Evolutionary conservation across 495 filamentous ascomycete genomes (phyloP), one percentile per base, ranked within the genome.

Genomic region (Terfezia claveryi): DNA sequence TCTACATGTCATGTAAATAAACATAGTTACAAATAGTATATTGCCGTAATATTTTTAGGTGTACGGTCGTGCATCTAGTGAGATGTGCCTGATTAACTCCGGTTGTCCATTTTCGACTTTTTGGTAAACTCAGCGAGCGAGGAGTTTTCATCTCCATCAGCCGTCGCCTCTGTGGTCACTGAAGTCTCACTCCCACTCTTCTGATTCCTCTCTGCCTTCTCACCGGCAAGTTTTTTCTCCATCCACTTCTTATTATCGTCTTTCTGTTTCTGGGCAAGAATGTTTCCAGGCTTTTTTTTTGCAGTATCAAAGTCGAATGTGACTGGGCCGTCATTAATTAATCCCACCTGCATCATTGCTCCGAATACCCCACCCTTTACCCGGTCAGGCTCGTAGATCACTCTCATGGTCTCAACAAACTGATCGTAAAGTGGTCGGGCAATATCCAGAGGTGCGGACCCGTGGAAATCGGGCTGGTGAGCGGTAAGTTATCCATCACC

Each of bases 311-410:
- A 50, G 54, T 66, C 63, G 50, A 67, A 58, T 55, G 85, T 77
- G 74, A 94, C 88, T 66, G 88, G 88, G 55, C 88, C 89, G 65
- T 96, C 88, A 61, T 96, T 96, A 38, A 93, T 80, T 23, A 94
- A 65, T 57, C 83, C 83, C 56, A 95, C 91, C 62, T 95, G 83
- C 91, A 96, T 99, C 87, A 94, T 94, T 53, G 92, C 91, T 62
- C 94, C 88, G 66, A 96, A 99, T 38, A 94, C 79, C 12, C 92
- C 92, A 64, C 96, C 82, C 63, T 92, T 87, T 57, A 99, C 87
- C 59, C 76, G 82, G 14, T 87, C 85, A 8, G 77, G 66, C 5
- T 70, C 66, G 65, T 96, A 92, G 4, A 76, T 68, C 59, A 82
- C 74, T 57, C 82, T 73, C 23, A 94, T 78, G 58, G 82, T 81